Conservation (phyloP, 148 eudicot genomes). For the Simmondsia chinensis region DNA sequence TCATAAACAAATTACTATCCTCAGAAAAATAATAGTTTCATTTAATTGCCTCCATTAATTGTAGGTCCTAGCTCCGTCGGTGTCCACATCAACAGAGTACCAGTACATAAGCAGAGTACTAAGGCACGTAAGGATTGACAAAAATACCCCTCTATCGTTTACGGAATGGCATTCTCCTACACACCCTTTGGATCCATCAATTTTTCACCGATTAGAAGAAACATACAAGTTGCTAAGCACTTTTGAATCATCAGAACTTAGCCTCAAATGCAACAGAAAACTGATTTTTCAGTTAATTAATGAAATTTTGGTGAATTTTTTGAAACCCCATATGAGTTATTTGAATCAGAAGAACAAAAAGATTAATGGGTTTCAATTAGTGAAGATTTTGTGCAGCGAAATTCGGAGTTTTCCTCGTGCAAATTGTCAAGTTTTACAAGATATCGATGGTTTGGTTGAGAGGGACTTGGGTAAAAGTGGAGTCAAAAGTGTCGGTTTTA, state of each 20-base stretch:
- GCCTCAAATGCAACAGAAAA: conserved; percentile 34
- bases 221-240: neutral
- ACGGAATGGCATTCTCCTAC: conserved; percentile 44
- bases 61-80: no score
- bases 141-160: conserved; percentile 34
- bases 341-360: conserved; percentile 8
- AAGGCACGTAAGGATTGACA: conserved; percentile 44
- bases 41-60: no score
- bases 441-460: conserved; percentile 61
- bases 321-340: conserved; percentile 28
- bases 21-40: no score
- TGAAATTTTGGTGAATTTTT: conserved; percentile 42
- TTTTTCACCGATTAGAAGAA: conserved; percentile 45
- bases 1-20: no score
- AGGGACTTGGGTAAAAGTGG: conserved; percentile 27
- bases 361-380: conserved; percentile 32
- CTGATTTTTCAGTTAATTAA: conserved; percentile 55
- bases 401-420: conserved; percentile 36
- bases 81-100: conserved; percentile 22
- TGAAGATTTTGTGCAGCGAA: conserved; percentile 26
- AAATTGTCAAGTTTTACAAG: conserved; percentile 60
- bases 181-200: conserved; percentile 67
- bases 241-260: conserved; percentile 4
- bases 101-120: conserved; percentile 57
- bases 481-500: neutral